Conservation (phyloP, 345 rosid species). For the Eucalyptus pauciflora region DNA sequence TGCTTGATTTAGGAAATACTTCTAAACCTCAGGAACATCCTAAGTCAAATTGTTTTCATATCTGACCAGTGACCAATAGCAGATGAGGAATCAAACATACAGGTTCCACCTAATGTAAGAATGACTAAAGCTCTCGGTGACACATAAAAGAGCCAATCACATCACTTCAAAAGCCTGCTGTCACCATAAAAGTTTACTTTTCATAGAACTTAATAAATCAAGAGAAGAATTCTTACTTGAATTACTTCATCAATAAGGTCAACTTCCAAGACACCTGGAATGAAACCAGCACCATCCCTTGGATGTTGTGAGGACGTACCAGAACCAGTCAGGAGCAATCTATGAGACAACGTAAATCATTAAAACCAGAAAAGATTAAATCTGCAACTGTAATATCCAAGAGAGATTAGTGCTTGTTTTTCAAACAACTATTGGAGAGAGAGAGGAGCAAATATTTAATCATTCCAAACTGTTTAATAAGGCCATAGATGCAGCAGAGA, state of each 20-base stretch:
- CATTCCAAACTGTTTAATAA: no score
- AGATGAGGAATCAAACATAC: not conserved
- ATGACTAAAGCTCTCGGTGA: not conserved
- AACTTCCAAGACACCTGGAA: slow-evolving; percentile 75
- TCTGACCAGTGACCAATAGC: not conserved
- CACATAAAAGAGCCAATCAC: not conserved
- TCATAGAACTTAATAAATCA: no score
- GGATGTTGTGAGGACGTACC: slow-evolving; percentile 71
- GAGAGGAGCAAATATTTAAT: no score
- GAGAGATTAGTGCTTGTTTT: not conserved
- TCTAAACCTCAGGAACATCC: not conserved
- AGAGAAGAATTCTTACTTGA: no score
- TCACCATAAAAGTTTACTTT: no score
- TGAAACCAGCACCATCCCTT: slow-evolving; percentile 93
- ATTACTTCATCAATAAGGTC: not conserved
- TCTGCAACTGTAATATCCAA: not conserved
- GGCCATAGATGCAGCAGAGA: no score
- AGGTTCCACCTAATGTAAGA: not conserved
- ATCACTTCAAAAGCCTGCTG: not conserved
- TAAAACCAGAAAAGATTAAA: not conserved
- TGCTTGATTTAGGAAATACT: not conserved
- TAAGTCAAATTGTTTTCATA: not conserved
- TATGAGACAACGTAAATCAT: not conserved
- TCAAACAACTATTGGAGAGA: not conserved
- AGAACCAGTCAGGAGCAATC: not conserved